A percentile compares a stretch with the other conserved stretches of the same genome.
phyloP scores from a whole-genome alignment of 2,329 filamentous ascomycete species.

The Ceratocystis albifundus region DNA sequence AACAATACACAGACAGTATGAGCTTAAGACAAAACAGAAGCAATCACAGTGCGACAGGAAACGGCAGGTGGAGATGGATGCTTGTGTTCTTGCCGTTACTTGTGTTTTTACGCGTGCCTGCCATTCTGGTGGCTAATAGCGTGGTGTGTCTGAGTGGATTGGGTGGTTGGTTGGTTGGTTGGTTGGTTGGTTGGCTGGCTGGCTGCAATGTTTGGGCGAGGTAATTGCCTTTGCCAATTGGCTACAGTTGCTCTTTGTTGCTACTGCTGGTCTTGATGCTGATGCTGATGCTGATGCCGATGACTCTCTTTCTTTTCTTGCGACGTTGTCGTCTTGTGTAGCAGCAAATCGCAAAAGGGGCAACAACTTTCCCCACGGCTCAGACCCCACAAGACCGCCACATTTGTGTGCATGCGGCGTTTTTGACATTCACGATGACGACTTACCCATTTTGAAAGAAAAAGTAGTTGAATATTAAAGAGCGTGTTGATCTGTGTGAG shows the following conservation, averaged over 20 bases:
- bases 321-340: neutral
- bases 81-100: slow-evolving; percentile 3
- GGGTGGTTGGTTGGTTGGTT: neutral
- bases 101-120: slow-evolving; percentile 2
- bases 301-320: neutral
- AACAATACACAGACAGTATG: neutral
- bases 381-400: neutral
- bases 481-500: neutral
- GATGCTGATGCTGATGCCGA: too few species aligned
- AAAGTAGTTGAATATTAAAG: slow-evolving; percentile 5
- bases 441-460: slow-evolving; percentile 10
- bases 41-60: neutral
- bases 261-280: neutral
- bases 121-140: neutral
- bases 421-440: neutral
- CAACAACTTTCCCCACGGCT: neutral
- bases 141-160: too few species aligned
- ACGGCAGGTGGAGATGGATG: neutral
- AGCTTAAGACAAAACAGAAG: neutral
- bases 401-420: neutral
- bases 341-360: neutral
- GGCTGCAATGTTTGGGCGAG: neutral
- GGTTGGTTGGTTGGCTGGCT: neutral
- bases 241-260: neutral
- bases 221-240: slow-evolving; percentile 6